Conservation (phyloP, 225 moss, liverwort and hornwort species). For the Polytrichum commune region DNA sequence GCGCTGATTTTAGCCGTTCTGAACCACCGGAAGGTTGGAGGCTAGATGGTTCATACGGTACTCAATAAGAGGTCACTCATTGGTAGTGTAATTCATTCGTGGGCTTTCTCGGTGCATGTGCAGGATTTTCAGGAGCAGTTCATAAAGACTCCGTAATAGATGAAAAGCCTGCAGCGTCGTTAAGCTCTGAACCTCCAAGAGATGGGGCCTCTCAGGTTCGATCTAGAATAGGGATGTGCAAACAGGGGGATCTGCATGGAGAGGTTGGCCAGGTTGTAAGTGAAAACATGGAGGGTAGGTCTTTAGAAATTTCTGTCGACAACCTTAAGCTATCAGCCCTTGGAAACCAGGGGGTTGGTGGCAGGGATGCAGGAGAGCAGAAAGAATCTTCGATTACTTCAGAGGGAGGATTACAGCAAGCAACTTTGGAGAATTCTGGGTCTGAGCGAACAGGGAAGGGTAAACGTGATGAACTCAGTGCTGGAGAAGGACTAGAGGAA, state of each 20-base stretch:
- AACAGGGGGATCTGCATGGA: neutral
- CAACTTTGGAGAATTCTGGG: slow-evolving; percentile 10
- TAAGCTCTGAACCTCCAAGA: neutral
- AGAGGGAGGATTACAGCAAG: neutral
- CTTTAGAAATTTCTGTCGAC: neutral
- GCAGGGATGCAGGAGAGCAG: slow-evolving; percentile 5
- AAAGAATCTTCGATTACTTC: slow-evolving; percentile 1
- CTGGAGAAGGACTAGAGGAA: neutral
- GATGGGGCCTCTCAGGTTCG: neutral
- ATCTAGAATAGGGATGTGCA: neutral
- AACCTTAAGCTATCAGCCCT: neutral
- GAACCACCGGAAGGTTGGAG: too few relatives aligned
- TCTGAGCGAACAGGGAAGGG: slow-evolving; percentile 25
- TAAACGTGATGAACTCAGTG: slow-evolving; percentile 5
- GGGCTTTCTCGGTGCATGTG: neutral
- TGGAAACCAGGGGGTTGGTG: slow-evolving; percentile 4
- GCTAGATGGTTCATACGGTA: too few relatives aligned
- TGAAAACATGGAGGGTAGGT: neutral
- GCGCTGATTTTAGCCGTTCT: too few relatives aligned
- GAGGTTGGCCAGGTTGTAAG: neutral
- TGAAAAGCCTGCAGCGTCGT: neutral
- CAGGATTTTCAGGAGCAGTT: slow-evolving; percentile 4
- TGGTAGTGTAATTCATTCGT: too few relatives aligned
- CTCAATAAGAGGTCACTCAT: too few relatives aligned
- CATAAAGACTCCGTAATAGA: neutral